phyloP scores from a whole-genome alignment of 75 land plant species.

The Selaginella tamariscina region DNA sequence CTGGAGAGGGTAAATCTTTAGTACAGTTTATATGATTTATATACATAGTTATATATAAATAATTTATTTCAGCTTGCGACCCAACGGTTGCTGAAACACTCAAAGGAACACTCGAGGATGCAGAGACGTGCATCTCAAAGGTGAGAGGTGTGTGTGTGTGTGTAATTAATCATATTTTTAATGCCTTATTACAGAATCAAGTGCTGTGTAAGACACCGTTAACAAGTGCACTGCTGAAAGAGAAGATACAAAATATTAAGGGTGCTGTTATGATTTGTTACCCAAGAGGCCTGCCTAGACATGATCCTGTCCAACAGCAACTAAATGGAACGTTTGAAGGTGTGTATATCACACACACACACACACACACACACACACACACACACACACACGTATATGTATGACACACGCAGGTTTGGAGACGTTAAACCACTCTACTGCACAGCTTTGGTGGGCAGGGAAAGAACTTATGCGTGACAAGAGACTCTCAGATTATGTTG shows the following conservation, averaged over 20 bases:
- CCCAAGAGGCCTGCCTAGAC: slow-evolving; percentile 32
- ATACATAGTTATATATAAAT: background rate
- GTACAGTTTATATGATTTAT: background rate
- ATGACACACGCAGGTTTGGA: slow-evolving; percentile 19
- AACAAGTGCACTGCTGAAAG: slow-evolving; percentile 18
- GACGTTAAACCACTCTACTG: slow-evolving; percentile 27
- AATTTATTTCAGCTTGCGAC: slow-evolving; percentile 28
- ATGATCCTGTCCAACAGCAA: slow-evolving; percentile 35
- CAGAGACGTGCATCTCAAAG: slow-evolving; percentile 27
- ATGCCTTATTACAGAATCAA: slow-evolving; percentile 24
- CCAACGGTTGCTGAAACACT: slow-evolving; percentile 23
- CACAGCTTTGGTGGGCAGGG: slow-evolving; percentile 45
- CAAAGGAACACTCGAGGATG: slow-evolving; percentile 25
- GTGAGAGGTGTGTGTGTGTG: slow-evolving; percentile 15
- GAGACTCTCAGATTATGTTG: slow-evolving; percentile 26
- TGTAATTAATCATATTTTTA: slow-evolving; percentile 5
- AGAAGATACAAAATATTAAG: slow-evolving; percentile 25
- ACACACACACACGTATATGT: too few species aligned
- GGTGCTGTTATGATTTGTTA: slow-evolving; percentile 40
- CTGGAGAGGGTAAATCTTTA: slow-evolving; percentile 33
- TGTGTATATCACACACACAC: slow-evolving; percentile 3
- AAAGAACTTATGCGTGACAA: slow-evolving; percentile 43
- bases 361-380: too few species aligned
- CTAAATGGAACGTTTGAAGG: slow-evolving; percentile 26
- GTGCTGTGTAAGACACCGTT: slow-evolving; percentile 22